Evolutionary conservation across 805 yeast genomes (phyloP).

Genomic region (Tetrapisispora pingtungensis): DNA sequence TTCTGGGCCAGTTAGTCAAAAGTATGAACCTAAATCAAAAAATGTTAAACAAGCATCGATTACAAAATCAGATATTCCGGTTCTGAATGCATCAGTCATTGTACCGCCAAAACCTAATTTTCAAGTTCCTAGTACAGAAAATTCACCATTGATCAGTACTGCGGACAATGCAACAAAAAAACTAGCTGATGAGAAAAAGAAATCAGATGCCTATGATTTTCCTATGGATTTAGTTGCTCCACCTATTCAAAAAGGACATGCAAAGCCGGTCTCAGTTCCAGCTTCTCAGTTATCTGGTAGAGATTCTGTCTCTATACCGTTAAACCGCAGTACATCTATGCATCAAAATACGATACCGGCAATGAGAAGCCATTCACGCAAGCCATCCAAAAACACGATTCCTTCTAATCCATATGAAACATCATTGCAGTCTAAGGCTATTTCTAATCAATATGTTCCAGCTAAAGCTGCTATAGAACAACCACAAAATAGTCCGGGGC

Average conservation of each 20-base stretch:
- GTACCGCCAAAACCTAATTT: constrained; percentile 13
- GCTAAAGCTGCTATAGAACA: background rate
- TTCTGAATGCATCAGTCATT: constrained; percentile 5
- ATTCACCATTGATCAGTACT: constrained; percentile 5
- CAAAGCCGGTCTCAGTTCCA: constrained; percentile 28
- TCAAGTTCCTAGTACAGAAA: background rate
- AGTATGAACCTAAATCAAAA: background rate
- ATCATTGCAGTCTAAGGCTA: background rate
- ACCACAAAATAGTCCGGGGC: too few relatives aligned
- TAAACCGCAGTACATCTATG: background rate
- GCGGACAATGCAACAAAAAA: constrained; percentile 19
- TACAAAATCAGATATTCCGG: background rate
- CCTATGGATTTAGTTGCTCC: constrained; percentile 46
- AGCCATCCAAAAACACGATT: background rate
- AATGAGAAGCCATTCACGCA: background rate
- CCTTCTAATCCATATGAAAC: constrained; percentile 1
- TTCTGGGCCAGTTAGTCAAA: background rate
- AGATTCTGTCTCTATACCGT: background rate
- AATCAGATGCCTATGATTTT: constrained; percentile 71
- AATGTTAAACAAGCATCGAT: background rate
- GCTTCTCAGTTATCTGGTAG: background rate
- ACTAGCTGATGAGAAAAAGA: constrained; percentile 41
- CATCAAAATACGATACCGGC: background rate
- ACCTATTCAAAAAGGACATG: constrained; percentile 29
- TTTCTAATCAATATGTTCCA: background rate